Evolutionary conservation across 129 eudicot genomes (phyloP).

Genomic region (Rutidosis leptorrhynchoides): DNA sequence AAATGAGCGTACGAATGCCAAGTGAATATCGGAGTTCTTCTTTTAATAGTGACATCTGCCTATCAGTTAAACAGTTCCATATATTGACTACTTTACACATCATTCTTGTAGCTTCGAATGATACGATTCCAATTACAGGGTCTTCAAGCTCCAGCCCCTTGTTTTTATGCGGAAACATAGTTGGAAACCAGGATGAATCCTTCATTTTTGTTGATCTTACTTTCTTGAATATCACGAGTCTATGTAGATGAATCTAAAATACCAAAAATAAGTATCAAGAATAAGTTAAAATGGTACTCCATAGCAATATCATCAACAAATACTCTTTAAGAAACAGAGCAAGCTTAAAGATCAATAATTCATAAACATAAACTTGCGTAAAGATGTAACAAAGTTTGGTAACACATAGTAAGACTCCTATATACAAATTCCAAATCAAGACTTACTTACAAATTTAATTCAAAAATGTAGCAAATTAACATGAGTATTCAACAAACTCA

Average conservation of each 20-base stretch:
- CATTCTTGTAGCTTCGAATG: constrained; percentile 65
- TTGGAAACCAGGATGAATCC: constrained; percentile 60
- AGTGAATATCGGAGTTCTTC: constrained; percentile 68
- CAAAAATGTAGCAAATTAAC: constrained; percentile 15
- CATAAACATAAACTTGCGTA: not conserved
- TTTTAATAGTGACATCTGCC: constrained; percentile 47
- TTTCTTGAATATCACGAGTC: not conserved
- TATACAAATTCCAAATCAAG: not conserved
- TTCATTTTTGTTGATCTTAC: constrained; percentile 34
- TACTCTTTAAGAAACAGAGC: not conserved
- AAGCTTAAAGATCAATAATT: constrained; percentile 4
- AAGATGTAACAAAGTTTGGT: constrained; percentile 10
- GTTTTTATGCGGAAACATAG: constrained; percentile 42
- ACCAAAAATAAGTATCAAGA: constrained; percentile 8
- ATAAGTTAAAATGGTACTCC: constrained; percentile 2
- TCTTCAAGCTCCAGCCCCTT: constrained; percentile 44
- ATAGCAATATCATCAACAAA: constrained; percentile 3
- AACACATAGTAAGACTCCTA: not conserved
- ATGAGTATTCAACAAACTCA: not conserved
- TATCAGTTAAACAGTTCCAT: constrained; percentile 66
- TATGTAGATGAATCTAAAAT: constrained; percentile 13
- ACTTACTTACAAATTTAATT: not conserved
- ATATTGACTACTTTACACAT: constrained; percentile 64
- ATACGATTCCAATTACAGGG: constrained; percentile 55
- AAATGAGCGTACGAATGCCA: constrained; percentile 68